Base-by-base conservation (phyloP, 1,284 basidiomycete genomes). In the Ceratobasidium sp. region DNA sequence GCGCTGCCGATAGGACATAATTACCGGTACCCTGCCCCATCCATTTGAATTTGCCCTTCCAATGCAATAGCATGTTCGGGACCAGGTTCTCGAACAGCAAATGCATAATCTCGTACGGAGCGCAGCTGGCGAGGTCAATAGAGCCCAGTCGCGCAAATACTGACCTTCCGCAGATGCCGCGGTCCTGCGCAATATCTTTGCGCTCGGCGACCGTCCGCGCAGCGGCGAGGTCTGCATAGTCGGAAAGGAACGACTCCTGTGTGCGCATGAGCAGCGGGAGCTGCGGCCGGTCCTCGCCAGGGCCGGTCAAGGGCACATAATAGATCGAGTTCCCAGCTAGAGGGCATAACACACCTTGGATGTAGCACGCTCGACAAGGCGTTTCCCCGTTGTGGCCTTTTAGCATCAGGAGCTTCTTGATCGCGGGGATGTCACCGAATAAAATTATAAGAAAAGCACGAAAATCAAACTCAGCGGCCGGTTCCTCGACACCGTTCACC, bases 81-180 rank as follows among this genome's bases (percentile, higher is more conserved):
- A 69, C 53, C 13, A 79, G 18, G 42, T 81, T 81, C 44, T 81
- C 79, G 39, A 71, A 79, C 4, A 80, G 20, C 1, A 80, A 61
- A 42, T 81, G 80, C 80, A 81, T 81, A 12, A 77, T 77, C 49
- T 81, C 80, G 51, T 77, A 70, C 9, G 80, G 80, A 42, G 78
- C 78, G 15, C 77, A 80, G 42, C 20, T 42, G 6, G 61, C 40
- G 18, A 77, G 58, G 7, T 51, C n/a, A 23, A 80, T 42, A 18
- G 78, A 79, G 26, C 20, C 23, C 12, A 80, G 44, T 4, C 42
- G 6, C n/a, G 58, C 33, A 13, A 80, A 63, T 1, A 77, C 49
- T n/a, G 78, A 58, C 10, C 28, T 18, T 10, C 56, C 56, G 26
- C 79, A 77, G 6, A 80, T 63, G n/a, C 79, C 79, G 39, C 46